Evolutionary conservation across 495 filamentous ascomycete genomes (phyloP).

Genomic region (Aspergillus diversus): DNA sequence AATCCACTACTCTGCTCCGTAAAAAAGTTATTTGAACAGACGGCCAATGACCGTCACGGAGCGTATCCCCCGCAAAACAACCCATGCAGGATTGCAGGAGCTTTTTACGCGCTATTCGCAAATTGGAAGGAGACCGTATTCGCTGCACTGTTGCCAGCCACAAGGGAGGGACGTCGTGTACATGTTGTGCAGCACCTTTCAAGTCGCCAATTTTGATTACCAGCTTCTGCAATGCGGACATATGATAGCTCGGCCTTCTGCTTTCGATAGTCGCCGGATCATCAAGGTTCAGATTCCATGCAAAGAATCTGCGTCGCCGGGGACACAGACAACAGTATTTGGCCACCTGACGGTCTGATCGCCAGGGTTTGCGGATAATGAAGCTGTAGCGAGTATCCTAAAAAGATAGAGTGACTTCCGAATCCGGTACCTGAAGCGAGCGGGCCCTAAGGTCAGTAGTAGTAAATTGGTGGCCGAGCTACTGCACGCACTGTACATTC

Average conservation of each 20-base stretch:
- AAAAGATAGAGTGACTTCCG: constrained; percentile 6
- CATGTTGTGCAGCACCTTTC: constrained; percentile 1
- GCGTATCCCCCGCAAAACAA: neutral
- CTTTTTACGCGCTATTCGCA: neutral
- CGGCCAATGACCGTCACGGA: neutral
- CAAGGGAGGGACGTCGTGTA: neutral
- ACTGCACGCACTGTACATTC: constrained; percentile 8
- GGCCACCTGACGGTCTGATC: constrained; percentile 15
- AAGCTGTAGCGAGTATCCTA: neutral
- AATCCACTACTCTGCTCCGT: neutral
- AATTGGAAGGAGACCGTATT: neutral
- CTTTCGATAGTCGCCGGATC: constrained; percentile 5
- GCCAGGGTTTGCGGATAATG: constrained; percentile 5
- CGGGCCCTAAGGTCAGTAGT: neutral
- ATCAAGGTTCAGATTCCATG: constrained; percentile 19
- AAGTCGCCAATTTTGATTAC: neutral
- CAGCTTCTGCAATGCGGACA: constrained; percentile 5
- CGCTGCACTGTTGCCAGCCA: neutral
- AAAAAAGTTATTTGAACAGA: neutral
- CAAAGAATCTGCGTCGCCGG: constrained; percentile 16
- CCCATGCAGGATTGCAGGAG: neutral
- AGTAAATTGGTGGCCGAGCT: neutral
- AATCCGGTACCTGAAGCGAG: constrained; percentile 13
- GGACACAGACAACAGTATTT: constrained; percentile 1
- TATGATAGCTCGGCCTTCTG: constrained; percentile 6